Evolutionary conservation across 441 rosid genomes (phyloP), one percentile per base, ranked within the genome.

Genomic region (Eutrema salsugineum): DNA sequence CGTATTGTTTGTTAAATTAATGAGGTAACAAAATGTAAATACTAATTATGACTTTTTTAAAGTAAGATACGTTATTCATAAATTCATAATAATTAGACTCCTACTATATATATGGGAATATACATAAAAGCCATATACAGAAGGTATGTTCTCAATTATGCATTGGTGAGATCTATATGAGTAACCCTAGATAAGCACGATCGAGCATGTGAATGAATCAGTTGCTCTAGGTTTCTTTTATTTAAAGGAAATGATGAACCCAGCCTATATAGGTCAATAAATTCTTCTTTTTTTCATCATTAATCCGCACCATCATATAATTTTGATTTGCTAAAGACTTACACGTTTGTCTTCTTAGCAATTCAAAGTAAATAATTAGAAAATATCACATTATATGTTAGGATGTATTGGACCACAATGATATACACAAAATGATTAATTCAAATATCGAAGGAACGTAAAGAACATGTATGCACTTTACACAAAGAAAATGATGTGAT

Each of bases 181-280:
- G 38, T 67, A 68, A 66, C 68, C 38, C 73, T 73, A 66, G 22
- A 59, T 74, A 67, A 60, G 48, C 73, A 50, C 63, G 39, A 56
- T 74, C 15, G 49, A 67, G 63, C 78, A 75, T 60, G 78, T 75
- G 78, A 68, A 43, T 56, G 39, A 61, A 75, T 68, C 15, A 68
- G 68, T 68, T 68, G 63, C 16, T 35, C 57, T 68, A 61, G 33
- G 68, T 43, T 60, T 43, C 73, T 74, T 74, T 67, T 53, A 11
- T 42, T 32, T 42, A 44, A 61, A 67, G 15, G 63, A 32, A 53
- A 75, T 68, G 69, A 75, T 75, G 63, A 75, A 68, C 64, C 44
- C 46, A 11, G 15, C 58, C 48, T 22, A 50, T 50, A 50, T 20
- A 58, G 47, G 44, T 27, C 64, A 61, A 44, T 50, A 35, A 5